Conservation (phyloP, 257 asterid genomes). For the Ligustrum vulgare region DNA sequence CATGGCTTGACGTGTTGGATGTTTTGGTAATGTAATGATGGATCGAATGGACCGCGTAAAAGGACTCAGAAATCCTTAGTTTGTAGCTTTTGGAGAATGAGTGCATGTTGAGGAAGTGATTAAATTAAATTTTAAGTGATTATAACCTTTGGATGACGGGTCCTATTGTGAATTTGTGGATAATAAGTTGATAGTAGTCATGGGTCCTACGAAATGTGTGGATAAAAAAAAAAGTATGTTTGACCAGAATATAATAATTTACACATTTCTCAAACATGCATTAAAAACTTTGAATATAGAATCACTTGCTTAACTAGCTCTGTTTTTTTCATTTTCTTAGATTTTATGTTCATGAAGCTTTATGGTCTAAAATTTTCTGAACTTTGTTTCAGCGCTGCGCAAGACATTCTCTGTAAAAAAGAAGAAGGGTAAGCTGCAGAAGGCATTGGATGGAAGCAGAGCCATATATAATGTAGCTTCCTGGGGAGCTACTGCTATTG, state of each 20-base stretch:
- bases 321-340: slow-evolving; percentile 1
- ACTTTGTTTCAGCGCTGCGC: slow-evolving; percentile 70
- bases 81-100: background rate
- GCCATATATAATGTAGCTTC: slow-evolving; percentile 93
- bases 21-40: background rate
- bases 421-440: slow-evolving; percentile 86
- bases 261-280: too few species aligned
- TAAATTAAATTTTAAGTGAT: too few species aligned
- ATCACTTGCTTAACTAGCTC: background rate
- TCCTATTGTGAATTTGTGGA: too few species aligned
- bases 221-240: too few species aligned
- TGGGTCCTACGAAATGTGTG: too few species aligned
- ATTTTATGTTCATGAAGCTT: slow-evolving; percentile 5
- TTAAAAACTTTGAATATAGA: background rate
- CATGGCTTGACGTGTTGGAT: background rate
- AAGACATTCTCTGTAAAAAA: slow-evolving; percentile 90
- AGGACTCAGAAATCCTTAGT: background rate
- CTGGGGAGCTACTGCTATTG: slow-evolving; percentile 99
- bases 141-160: too few species aligned
- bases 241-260: too few species aligned
- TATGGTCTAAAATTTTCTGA: slow-evolving; percentile 29
- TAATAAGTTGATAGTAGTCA: too few species aligned
- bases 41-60: background rate
- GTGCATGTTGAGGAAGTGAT: too few species aligned
- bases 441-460: slow-evolving; percentile 98